These are phyloP conservation scores for Discostella stelligera DNA, from an alignment of 352 stramenopile genomes.

Conservation along the genomic window DNA sequence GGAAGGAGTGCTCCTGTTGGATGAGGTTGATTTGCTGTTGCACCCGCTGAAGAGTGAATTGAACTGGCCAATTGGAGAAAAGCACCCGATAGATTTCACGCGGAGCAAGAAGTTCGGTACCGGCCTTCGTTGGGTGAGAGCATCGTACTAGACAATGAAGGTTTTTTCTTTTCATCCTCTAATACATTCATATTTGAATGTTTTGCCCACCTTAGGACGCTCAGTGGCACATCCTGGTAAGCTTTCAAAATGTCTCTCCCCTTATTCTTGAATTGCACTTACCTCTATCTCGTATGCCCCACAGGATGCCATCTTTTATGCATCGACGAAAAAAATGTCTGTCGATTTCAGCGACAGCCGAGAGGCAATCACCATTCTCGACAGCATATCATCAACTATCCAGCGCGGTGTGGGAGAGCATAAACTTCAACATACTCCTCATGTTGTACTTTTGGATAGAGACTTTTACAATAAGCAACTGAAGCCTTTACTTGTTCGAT, in stretches of 20 bases:
- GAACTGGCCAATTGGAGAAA: conserved; percentile 89
- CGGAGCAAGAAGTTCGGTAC: conserved; percentile 86
- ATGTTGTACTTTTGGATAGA: conserved; percentile 96
- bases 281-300: conserved; percentile 53
- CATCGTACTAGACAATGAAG: not conserved
- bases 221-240: conserved; percentile 88
- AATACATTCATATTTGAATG: not conserved
- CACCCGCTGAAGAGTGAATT: conserved; percentile 90
- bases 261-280: not conserved
- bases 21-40: conserved; percentile 90
- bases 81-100: conserved; percentile 89
- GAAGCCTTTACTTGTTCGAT: conserved; percentile 90
- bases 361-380: conserved; percentile 86
- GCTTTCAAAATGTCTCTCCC: not conserved
- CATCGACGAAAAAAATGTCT: conserved; percentile 84
- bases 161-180: not conserved
- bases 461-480: conserved; percentile 92
- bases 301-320: conserved; percentile 91
- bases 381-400: conserved; percentile 84
- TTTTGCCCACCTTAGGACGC: conserved; percentile 77
- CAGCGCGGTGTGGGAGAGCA: conserved; percentile 90
- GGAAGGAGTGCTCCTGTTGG: conserved; percentile 84
- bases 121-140: conserved; percentile 68
- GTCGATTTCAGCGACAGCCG: conserved; percentile 86
- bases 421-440: conserved; percentile 94